Conservation (phyloP, 306 rosid genomes). For the Trifolium dubium region DNA sequence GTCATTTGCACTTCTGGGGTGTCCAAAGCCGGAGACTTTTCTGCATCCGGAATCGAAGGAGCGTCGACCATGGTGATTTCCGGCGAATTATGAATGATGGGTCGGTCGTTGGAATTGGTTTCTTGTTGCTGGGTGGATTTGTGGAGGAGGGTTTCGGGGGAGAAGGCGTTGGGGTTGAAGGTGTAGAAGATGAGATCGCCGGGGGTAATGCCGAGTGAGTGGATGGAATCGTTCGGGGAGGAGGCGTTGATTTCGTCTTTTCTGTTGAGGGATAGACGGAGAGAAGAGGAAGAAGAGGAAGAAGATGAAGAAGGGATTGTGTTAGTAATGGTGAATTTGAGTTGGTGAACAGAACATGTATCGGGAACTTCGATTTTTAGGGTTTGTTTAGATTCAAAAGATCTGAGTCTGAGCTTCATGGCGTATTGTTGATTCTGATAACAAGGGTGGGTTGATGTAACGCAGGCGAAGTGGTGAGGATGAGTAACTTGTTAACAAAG, state of each 20-base stretch:
- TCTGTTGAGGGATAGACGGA: conserved; percentile 74
- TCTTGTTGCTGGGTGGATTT: conserved; percentile 27
- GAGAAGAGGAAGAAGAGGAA: conserved; percentile 45
- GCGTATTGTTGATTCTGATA: not conserved
- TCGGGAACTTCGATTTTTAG: conserved; percentile 61
- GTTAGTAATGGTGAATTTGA: conserved; percentile 53
- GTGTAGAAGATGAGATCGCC: conserved; percentile 87
- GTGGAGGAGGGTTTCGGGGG: conserved; percentile 41
- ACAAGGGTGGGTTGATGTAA: too few species aligned
- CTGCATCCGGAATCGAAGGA: not conserved
- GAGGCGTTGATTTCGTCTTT: conserved; percentile 67
- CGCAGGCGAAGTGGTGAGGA: too few species aligned
- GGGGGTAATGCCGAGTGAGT: conserved; percentile 59
- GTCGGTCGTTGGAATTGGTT: conserved; percentile 3
- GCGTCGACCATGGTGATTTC: not conserved
- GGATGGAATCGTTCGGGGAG: conserved; percentile 50
- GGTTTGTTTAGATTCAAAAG: conserved; percentile 66
- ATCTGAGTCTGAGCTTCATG: conserved; percentile 78
- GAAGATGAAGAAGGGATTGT: conserved; percentile 41
- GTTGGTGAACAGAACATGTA: conserved; percentile 53
- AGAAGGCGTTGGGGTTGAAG: conserved; percentile 47
- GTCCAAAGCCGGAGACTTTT: conserved; percentile 22
- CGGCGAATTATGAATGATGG: conserved; percentile 21
- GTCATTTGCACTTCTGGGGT: conserved; percentile 15
- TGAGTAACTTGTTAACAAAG: too few species aligned